Base-by-base conservation (phyloP, 345 rosid genomes). In the Aquilaria malaccensis region DNA sequence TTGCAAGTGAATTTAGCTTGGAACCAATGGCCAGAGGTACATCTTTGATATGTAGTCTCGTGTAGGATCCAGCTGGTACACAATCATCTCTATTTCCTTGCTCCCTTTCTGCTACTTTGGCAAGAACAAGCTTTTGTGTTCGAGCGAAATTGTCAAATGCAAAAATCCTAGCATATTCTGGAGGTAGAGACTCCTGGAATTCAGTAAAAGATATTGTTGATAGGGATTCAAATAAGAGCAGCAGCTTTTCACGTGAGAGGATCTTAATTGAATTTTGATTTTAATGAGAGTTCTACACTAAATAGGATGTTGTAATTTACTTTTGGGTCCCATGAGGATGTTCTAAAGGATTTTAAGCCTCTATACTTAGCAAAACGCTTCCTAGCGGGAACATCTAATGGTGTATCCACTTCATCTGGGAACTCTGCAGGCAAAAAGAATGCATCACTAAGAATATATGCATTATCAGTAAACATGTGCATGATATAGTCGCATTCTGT, bases 361-460 rank as follows among this genome's bases (percentile, higher is more conserved):
- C 97, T 89, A 76, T 79, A 89, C 78, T 90, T 86, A 12, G 90
- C 88, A 58, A 93, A 89, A 29, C 97, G 97, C 74, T 80, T 84
- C 80, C 95, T 80, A 50, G 95, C 98, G 50, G 88, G 92, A 72
- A 78, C 69, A 80, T 89, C 98, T 56, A 84, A 33, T 14, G 98
- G 98, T 51, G 94, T 81, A 50, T 85, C 98, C 64, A 93, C 97
- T 80, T 93, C 96, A 73, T 89, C 98, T 0, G 98, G 98, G 74
- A 58, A 93, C 77, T 93, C 98, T 93, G 87, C 57, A 70, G 57
- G 43, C 43, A 37, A 37, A 9, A 58, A 48, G 64, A 68, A 56
- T 31, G 45, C 46, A 64, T 48, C 13, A 59, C 10, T 37, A 64
- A 55, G 10, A 14, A 33, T 30, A 12, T 58, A 4, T 37, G 43